Base-by-base conservation (phyloP, 768 basidiomycete genomes). In the Suillus brevipes region DNA sequence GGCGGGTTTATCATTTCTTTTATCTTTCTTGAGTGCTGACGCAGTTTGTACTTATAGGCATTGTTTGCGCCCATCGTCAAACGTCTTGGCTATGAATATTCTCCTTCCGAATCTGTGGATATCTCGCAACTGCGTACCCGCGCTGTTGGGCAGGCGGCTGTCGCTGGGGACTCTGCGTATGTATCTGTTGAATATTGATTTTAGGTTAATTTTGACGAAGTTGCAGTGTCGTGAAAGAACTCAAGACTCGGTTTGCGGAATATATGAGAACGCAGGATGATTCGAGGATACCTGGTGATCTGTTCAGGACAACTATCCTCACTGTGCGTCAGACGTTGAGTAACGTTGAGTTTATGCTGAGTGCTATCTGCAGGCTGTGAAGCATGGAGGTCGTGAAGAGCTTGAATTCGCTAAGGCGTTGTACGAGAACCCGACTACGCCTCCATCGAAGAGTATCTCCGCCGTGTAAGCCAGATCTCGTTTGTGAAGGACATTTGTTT, bases 1-100 rank as follows among this genome's bases (percentile, higher is more conserved):
- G 71, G 91, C 89, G 73, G 62, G 85, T 74, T n/a, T 43, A 63
- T 65, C 59, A 34, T 59, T 40, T 13, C 63, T 14, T 34, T 40
- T 34, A 23, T 49, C 23, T 56, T 8, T 64, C n/a, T 61, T 37
- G 47, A 28, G 49, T 52, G 52, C 52, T 62, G 6, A 28, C 2
- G 23, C 52, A 56, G 52, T 43, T 47, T 13, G n/a, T 64, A 31
- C 52, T 31, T 31, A 7, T 65, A 91, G 91, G 72, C 73, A 25
- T 78, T 91, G 25, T 90, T 92, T 76, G 81, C 80, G 57, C 97
- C 97, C 4, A 75, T 97, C 56, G 90, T 93, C 40, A 79, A 91
- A 43, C 83, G 82, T 67, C 82, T 97, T 38, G 95, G 95, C 6
- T 96, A 87, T 70, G 89, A 92, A 52, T 91, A 90, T 72, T 74